These are phyloP conservation scores for Clavispora asparagi DNA, from an alignment of 805 yeast genomes.

Conservation along the genomic window DNA sequence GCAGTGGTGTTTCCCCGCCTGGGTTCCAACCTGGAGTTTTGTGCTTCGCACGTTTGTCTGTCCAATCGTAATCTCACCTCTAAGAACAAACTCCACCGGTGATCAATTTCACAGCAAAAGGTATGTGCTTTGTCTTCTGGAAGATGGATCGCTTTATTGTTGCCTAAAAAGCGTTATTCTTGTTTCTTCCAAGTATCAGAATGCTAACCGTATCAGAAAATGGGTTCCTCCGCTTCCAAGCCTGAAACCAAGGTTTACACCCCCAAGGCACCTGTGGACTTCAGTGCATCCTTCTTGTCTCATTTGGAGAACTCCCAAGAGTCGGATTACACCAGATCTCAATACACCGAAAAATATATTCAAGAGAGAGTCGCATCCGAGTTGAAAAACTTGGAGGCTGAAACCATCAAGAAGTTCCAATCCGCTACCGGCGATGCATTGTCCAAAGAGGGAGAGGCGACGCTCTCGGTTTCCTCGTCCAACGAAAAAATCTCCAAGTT, in stretches of 20 bases:
- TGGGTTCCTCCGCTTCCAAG: conserved; percentile 60
- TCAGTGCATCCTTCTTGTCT: conserved; percentile 57
- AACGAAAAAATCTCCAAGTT: conserved; percentile 40
- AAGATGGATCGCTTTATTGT: not conserved
- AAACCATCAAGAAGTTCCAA: conserved; percentile 49
- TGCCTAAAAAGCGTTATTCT: not conserved
- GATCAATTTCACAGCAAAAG: not conserved
- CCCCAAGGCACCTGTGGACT: conserved; percentile 64
- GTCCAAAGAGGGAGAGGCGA: conserved; percentile 27
- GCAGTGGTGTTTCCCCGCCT: too few species aligned
- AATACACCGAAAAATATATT: conserved; percentile 59
- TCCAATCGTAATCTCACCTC: conserved; percentile 4
- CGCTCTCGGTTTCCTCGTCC: conserved; percentile 25
- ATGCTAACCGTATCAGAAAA: conserved; percentile 13
- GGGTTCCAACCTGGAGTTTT: too few species aligned
- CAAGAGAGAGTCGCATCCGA: conserved; percentile 60
- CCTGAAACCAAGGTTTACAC: conserved; percentile 63
- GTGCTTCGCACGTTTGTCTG: conserved; percentile 3
- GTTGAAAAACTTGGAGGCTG: conserved; percentile 48
- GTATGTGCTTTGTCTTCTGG: not conserved
- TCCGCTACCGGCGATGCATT: conserved; percentile 41
- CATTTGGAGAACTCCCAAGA: conserved; percentile 60
- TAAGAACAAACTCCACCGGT: not conserved
- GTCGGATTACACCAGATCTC: conserved; percentile 67
- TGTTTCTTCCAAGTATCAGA: not conserved